A percentile compares a stretch with the other conserved stretches of the same genome.
Evolutionary conservation across 2,329 filamentous ascomycete genomes (phyloP).

Genomic region (Cercospora nicotianae): DNA sequence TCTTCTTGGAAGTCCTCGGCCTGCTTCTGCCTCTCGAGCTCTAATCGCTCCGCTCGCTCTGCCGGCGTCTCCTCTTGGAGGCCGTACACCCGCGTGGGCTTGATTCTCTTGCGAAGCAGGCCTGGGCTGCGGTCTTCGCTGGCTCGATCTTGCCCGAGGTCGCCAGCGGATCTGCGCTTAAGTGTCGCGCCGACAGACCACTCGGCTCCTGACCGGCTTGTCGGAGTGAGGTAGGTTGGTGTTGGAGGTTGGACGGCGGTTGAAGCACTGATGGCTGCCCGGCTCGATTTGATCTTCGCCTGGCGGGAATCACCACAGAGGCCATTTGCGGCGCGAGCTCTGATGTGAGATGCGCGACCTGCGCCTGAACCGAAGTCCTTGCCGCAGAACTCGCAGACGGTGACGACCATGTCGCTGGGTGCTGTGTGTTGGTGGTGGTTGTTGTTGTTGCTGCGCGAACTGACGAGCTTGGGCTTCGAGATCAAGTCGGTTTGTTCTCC

Average conservation of each 20-base stretch:
- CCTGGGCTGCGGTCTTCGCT: background rate
- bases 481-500: background rate
- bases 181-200: background rate
- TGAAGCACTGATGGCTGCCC: background rate
- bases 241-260: background rate
- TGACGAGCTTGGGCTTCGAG: background rate
- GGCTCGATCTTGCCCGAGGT: background rate
- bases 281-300: background rate
- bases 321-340: slow-evolving; percentile 7
- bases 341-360: slow-evolving; percentile 1
- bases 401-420: background rate
- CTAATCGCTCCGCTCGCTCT: background rate
- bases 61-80: background rate
- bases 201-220: background rate
- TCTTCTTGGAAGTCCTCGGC: background rate
- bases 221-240: background rate
- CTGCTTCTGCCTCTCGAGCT: background rate
- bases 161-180: background rate
- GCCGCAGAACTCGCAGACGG: background rate
- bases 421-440: background rate
- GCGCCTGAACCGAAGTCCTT: slow-evolving; percentile 3
- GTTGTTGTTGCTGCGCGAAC: background rate
- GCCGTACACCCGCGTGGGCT: background rate
- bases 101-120: background rate
- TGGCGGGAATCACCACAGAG: slow-evolving; percentile 9